phyloP scores from a whole-genome alignment of 257 asterid species.

The Lycium ferocissimum region DNA sequence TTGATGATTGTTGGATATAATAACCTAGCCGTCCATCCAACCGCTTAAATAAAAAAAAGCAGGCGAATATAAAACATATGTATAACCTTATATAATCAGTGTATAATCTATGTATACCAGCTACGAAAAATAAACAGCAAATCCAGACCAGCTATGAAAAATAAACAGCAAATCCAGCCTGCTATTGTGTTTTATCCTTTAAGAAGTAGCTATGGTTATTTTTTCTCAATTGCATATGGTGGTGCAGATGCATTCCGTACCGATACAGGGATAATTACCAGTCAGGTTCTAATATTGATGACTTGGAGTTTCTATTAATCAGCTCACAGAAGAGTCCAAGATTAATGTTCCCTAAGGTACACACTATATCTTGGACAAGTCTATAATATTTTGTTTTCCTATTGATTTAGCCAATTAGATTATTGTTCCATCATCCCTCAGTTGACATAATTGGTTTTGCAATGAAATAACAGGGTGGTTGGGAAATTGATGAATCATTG shows the following conservation, averaged over 20 bases:
- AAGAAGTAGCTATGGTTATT: constrained; percentile 25
- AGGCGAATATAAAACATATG: too few relatives aligned
- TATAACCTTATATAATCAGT: too few relatives aligned
- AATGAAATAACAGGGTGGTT: constrained; percentile 67
- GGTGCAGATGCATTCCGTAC: constrained; percentile 87
- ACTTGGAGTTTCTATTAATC: constrained; percentile 81
- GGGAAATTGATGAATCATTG: constrained; percentile 90
- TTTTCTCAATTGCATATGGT: neutral
- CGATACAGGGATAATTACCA: constrained; percentile 52
- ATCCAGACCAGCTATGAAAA: too few relatives aligned
- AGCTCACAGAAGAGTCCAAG: constrained; percentile 87
- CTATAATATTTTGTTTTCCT: neutral
- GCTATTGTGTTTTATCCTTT: neutral
- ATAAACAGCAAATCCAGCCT: too few relatives aligned
- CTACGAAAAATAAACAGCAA: too few relatives aligned
- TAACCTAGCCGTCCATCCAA: too few relatives aligned
- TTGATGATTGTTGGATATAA: too few relatives aligned
- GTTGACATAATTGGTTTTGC: constrained; percentile 15
- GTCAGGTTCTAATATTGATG: constrained; percentile 52
- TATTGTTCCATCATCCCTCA: neutral
- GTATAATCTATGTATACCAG: too few relatives aligned
- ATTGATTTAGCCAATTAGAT: neutral
- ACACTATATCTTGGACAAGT: neutral
- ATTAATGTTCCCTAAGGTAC: constrained; percentile 97
- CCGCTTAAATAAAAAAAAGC: too few relatives aligned